Percentiles rank a stretch among this genome's conserved stretches.
Evolutionary conservation across 495 filamentous ascomycete genomes (phyloP).

Genomic region (Neurospora intermedia): DNA sequence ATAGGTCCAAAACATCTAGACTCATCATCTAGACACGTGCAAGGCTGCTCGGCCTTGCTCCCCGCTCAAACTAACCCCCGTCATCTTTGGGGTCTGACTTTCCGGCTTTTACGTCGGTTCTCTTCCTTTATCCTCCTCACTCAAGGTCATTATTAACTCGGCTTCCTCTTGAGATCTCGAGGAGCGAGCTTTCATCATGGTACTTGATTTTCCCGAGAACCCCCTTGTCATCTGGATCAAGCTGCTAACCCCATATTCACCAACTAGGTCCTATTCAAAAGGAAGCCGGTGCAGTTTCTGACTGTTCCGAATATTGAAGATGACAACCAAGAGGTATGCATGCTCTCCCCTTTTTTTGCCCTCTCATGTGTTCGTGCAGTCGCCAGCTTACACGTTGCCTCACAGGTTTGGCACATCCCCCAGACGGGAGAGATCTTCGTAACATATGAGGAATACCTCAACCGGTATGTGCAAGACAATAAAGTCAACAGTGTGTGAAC

Average conservation of each 20-base stretch:
- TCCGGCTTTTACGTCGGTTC: background rate
- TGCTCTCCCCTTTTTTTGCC: background rate
- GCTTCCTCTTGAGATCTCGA: background rate
- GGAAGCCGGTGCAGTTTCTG: constrained; percentile 85
- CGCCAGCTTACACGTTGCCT: constrained; percentile 7
- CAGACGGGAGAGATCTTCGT: constrained; percentile 85
- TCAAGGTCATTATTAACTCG: background rate
- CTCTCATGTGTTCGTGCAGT: background rate
- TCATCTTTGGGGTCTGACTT: background rate
- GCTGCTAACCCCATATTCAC: constrained; percentile 7
- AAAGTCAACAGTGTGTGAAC: background rate
- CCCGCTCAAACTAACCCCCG: background rate
- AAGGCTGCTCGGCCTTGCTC: constrained; percentile 34
- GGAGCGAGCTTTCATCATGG: constrained; percentile 13
- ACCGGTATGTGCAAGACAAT: constrained; percentile 44
- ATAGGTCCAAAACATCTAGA: background rate
- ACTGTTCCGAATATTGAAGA: constrained; percentile 61
- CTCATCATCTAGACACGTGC: constrained; percentile 1
- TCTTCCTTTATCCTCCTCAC: background rate
- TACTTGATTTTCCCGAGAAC: constrained; percentile 6
- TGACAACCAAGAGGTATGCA: constrained; percentile 66
- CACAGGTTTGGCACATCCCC: constrained; percentile 80
- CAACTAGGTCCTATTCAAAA: constrained; percentile 80
- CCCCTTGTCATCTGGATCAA: background rate
- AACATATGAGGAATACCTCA: constrained; percentile 80